Evolutionary conservation across 805 yeast genomes (phyloP).

Genomic region (Hagleromyces aurorensis): DNA sequence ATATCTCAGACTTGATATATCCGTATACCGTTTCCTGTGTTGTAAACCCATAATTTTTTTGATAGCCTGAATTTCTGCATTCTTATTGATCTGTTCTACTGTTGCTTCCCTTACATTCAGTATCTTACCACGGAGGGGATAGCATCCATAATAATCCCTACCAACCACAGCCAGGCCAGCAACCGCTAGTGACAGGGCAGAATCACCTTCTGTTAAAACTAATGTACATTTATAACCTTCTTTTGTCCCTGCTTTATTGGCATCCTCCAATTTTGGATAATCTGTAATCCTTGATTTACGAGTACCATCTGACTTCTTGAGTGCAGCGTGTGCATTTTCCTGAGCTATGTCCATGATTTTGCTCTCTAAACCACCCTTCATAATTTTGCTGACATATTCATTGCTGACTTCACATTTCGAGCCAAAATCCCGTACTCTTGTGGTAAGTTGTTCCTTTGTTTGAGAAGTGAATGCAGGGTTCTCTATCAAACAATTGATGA

Average conservation of each 20-base stretch:
- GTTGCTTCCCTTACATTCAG: slow-evolving; percentile 94
- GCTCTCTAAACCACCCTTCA: slow-evolving; percentile 62
- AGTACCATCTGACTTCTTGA: slow-evolving; percentile 83
- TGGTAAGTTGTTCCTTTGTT: slow-evolving; percentile 91
- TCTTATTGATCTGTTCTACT: slow-evolving; percentile 88
- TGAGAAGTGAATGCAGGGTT: slow-evolving; percentile 97
- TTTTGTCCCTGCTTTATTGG: slow-evolving; percentile 90
- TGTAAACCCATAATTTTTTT: slow-evolving; percentile 94
- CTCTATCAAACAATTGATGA: slow-evolving; percentile 85
- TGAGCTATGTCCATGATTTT: slow-evolving; percentile 77
- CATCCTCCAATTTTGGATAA: slow-evolving; percentile 86
- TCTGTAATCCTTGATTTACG: slow-evolving; percentile 81
- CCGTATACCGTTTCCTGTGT: slow-evolving; percentile 78
- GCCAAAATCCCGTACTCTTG: slow-evolving; percentile 84
- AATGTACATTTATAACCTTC: slow-evolving; percentile 90
- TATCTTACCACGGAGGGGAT: slow-evolving; percentile 91
- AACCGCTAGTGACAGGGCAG: slow-evolving; percentile 87
- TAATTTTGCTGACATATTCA: slow-evolving; percentile 60
- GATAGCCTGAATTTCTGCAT: slow-evolving; percentile 89
- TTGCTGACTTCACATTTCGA: slow-evolving; percentile 74
- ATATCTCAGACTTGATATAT: slow-evolving; percentile 69
- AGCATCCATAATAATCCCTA: slow-evolving; percentile 89
- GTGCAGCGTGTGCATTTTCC: slow-evolving; percentile 78
- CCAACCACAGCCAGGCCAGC: slow-evolving; percentile 94
- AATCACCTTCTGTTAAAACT: slow-evolving; percentile 93